Evolutionary conservation across 2,329 filamentous ascomycete genomes (phyloP), one percentile per base, ranked within the genome.

Genomic region (Acrocalymma vagum): DNA sequence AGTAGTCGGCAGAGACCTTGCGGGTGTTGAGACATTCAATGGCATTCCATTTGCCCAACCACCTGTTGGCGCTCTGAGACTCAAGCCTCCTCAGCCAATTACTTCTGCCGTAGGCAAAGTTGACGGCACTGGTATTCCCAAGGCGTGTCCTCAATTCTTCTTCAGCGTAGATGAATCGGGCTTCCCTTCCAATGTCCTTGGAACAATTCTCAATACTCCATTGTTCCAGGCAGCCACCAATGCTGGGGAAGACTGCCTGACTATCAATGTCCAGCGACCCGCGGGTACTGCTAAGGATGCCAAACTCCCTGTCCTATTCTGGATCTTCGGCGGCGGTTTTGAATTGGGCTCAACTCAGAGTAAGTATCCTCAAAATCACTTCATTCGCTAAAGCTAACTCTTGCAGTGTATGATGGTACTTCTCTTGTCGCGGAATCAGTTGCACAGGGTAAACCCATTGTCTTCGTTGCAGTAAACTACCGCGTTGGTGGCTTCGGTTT

Each of bases 401-500:
- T 62, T 7, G 42, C 54, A 4, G 69, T 68, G 61, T 75, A 76
- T 34, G 69, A 76, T 48, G 73, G 69, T 8, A 63, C 62, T 5
- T 65, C 61, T 6, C 52, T 77, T 9, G 56, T 77, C 9, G 32
- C 51, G 25, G 64, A 70, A 39, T 77, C 77, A 1, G 68, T 79
- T 9, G 49, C 57, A 0, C 53, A 78, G 37, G 76, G 76, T 20
- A 82, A 88, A 68, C 84, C 86, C 0, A 83, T 93, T 48, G 71
- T 95, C 30, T 88, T 85, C 38, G 88, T 93, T 0, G 80, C 85
- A 0, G 83, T 92, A 60, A 92, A 91, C 71, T 92, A 95, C 69
- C 84, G 88, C 2, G 74, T 88, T 1, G 86, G 81, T 7, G 87
- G 83, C 0, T 91, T 90, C 46, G 88, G 88, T 0, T 91, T 90